Evolutionary conservation across 331 rosid genomes (phyloP).

Genomic region (Malus hybrid): DNA sequence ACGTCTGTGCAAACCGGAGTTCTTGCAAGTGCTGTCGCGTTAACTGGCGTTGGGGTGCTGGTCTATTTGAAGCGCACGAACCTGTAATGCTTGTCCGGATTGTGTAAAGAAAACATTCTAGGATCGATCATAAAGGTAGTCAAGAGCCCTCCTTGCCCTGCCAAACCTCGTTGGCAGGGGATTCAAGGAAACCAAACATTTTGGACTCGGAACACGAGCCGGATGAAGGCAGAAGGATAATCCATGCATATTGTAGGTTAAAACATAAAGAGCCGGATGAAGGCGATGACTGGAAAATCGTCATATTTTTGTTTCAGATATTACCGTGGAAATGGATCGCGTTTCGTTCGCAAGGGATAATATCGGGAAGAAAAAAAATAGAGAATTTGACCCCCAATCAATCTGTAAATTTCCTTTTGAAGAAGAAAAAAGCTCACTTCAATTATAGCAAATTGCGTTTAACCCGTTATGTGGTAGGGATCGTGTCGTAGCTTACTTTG

Average conservation of each 20-base stretch:
- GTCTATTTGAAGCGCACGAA: slow-evolving; percentile 67
- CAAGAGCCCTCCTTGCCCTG: neutral
- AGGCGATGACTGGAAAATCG: neutral
- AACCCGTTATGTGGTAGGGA: too few relatives aligned
- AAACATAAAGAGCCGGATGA: neutral
- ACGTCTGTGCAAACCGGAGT: slow-evolving; percentile 28
- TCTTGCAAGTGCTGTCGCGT: slow-evolving; percentile 54
- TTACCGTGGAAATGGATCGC: neutral
- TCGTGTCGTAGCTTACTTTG: too few relatives aligned
- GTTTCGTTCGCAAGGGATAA: neutral
- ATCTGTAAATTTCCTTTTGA: too few relatives aligned
- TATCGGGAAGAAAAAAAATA: neutral
- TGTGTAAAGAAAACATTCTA: neutral
- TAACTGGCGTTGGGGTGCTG: slow-evolving; percentile 54
- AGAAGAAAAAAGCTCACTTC: too few relatives aligned
- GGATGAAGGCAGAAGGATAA: neutral
- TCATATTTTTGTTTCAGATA: neutral
- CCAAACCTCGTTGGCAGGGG: neutral
- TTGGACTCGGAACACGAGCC: neutral
- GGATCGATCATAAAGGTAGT: slow-evolving; percentile 1
- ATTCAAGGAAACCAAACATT: neutral
- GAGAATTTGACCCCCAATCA: neutral
- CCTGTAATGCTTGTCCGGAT: slow-evolving; percentile 15
- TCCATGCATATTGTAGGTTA: neutral
- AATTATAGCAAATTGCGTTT: too few relatives aligned